Evolutionary conservation across 805 yeast species (phyloP), one percentile per base, ranked within the genome.

Genomic region (Metschnikowia baotianmanensis): DNA sequence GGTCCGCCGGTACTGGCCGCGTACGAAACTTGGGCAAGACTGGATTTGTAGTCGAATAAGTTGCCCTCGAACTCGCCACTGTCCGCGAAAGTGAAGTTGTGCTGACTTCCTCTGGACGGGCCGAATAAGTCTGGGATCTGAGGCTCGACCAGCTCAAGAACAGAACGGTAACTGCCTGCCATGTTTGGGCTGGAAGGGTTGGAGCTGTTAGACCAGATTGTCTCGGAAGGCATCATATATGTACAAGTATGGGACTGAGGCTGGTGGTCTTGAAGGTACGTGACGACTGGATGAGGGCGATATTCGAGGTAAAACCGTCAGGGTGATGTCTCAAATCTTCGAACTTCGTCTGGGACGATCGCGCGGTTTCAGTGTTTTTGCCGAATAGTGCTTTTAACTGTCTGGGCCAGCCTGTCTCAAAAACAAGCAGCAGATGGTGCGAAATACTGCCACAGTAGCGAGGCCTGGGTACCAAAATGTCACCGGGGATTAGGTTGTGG

Each of bases 21-120:
- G 32, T 48, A 52, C 26, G 52, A 47, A 24, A 47, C 53, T 23
- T 46, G 52, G 22, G 55, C 48, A 31, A 51, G 63, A 8, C 77
- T 77, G 43, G 67, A 64, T 48, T 69, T 72, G 47, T 71, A 59
- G n/a, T 76, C 77, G 54, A 74, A 73, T 5, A 67, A 62, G 28
- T 56, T 61, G 9, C 62, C 43, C 43, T 66, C 74, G n/a, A 64
- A 61, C 36, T 72, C 78, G 31, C 74, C 61, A n/a, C 63, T 66
- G 41, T 65, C 74, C 36, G 62, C 60, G 46, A 64, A 61, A 6
- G 77, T 71, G 43, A 69, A 63, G 38, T 72, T 59, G 47, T 76
- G 59, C 17, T 52, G 53, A 28, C 47, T 52, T 17, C 33, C 38
- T 18, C 34, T 31, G 28, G 47, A 15, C 15, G 46, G 26, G 31